A percentile compares a stretch with the other conserved stretches of the same genome.
These are phyloP conservation scores for Puccinia horiana DNA, from an alignment of 1,284 basidiomycete species.

Conservation along the genomic window DNA sequence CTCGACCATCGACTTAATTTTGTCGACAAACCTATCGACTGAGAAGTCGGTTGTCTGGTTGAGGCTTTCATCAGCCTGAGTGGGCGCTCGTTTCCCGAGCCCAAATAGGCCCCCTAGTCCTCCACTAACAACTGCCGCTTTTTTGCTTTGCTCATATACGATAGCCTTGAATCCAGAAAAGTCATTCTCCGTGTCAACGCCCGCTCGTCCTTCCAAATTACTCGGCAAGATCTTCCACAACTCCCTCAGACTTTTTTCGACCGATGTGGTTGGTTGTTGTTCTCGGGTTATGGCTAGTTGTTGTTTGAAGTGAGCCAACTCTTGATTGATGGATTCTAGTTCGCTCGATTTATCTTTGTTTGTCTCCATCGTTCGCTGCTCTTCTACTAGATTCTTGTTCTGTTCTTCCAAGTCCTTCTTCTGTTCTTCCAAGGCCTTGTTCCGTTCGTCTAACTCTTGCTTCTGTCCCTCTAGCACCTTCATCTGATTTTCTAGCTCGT, in stretches of 20 bases:
- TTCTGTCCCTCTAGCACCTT: neutral
- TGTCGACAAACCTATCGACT: neutral
- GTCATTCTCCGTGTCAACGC: neutral
- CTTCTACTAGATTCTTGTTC: too few species aligned
- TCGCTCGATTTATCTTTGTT: too few species aligned
- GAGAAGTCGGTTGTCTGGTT: neutral
- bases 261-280: too few species aligned
- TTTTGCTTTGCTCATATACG: neutral
- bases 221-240: conserved; percentile 6
- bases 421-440: neutral
- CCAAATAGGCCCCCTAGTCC: conserved; percentile 28
- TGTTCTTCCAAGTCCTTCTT: neutral
- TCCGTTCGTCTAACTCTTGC: neutral
- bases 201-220: neutral
- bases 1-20: conserved; percentile 13
- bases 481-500: neutral
- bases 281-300: neutral
- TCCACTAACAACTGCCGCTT: neutral
- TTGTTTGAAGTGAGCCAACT: neutral
- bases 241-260: conserved; percentile 11
- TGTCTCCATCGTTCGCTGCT: too few species aligned
- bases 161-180: conserved; percentile 6
- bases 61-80: neutral
- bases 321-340: neutral
- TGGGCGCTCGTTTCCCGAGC: neutral